Evolutionary conservation across 2,329 filamentous ascomycete species (phyloP), one percentile per base, ranked within the genome.

Genomic region (Biscogniauxia sp.): DNA sequence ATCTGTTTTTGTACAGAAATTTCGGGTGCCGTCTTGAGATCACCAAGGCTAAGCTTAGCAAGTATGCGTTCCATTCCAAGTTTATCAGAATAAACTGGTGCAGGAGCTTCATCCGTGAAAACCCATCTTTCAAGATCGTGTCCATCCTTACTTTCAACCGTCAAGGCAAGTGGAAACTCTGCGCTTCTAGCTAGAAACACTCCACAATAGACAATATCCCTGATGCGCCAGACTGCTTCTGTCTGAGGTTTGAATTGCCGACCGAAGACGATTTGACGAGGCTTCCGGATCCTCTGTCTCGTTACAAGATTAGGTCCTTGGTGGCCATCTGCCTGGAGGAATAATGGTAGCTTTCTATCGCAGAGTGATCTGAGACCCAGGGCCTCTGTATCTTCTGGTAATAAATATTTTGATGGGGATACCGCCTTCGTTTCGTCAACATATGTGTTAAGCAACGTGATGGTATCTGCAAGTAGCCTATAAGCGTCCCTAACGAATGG

Each of bases 401-500:
- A 76, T 20, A 85, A 73, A 68, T 85, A 86, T 15, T 77, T 77
- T 51, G 77, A 80, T 8, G 76, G 66, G 8, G 72, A 60, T 17
- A 69, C 76, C 17, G 77, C 68, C 11, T 75, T 72, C 20, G 72
- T 64, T 17, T 75, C 74, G 28, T 70, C 72, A 15, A 76, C 74
- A 61, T 80, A 78, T 9, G 78, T 73, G 50, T 81, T 79, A n/a
- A 85, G 73, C n/a, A 79, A 70, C 15, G 79, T 82, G 45, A 85
- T 72, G 2, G 79, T 77, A 20, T 78, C 78, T 37, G 78, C 77
- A 6, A 85, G 75, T 1, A 75, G 74, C 50, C 77, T 76, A 64
- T 81, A 77, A 75, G 84, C 79, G 6, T 78, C 75, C 25, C 77
- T 77, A 25, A 82, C 72, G 52, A 79, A 74, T 5, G 76, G 74